Evolutionary conservation across 352 stramenopile species (phyloP).

Genomic region (Globisporangium mamillatum): DNA sequence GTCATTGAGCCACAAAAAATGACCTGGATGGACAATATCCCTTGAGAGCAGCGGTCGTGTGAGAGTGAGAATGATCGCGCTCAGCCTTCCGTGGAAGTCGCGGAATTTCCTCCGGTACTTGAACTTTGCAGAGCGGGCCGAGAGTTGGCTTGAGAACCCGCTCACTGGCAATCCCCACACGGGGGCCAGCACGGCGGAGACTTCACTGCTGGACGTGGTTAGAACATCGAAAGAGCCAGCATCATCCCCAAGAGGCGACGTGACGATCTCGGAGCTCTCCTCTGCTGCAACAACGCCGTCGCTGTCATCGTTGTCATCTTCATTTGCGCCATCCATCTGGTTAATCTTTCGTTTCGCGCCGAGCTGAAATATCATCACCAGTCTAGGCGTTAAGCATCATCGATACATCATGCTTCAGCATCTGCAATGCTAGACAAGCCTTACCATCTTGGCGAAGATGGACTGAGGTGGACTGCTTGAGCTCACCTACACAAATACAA

Average conservation of each 20-base stretch:
- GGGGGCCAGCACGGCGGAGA: conserved; percentile 20
- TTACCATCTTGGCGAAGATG: conserved; percentile 15
- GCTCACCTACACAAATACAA: neutral
- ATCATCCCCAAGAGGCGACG: neutral
- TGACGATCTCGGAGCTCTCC: neutral
- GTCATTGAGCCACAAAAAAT: conserved; percentile 38
- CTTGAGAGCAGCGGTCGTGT: conserved; percentile 22
- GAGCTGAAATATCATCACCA: conserved; percentile 6
- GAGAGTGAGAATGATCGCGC: conserved; percentile 44
- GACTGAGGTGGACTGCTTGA: conserved; percentile 1
- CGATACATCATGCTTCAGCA: neutral
- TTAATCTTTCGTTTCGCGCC: conserved; percentile 13
- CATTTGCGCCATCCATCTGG: conserved; percentile 11
- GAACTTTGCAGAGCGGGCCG: conserved; percentile 42
- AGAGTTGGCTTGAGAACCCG: conserved; percentile 40
- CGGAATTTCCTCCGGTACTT: conserved; percentile 28
- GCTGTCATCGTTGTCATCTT: conserved; percentile 1
- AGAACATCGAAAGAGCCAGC: neutral
- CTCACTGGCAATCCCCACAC: conserved; percentile 41
- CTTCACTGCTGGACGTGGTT: conserved; percentile 12
- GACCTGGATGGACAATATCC: conserved; percentile 27
- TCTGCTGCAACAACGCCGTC: neutral
- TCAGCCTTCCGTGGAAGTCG: conserved; percentile 36
- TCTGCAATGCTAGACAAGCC: neutral
- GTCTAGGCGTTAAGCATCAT: neutral